Evolutionary conservation across 495 filamentous ascomycete genomes (phyloP).

Genomic region (Opeltia flavorubescens): DNA sequence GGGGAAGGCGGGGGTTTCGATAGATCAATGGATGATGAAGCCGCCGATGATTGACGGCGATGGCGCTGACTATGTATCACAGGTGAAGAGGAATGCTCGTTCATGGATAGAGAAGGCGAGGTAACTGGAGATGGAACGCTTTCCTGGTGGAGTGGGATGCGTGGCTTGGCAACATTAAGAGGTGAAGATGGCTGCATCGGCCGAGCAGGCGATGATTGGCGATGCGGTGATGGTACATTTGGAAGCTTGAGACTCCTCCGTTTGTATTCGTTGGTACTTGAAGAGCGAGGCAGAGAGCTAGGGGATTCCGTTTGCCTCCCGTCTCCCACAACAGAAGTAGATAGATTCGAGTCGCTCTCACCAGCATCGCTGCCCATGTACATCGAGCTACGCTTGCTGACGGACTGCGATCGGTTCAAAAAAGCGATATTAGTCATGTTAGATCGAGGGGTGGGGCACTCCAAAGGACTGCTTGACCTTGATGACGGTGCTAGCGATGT

Average conservation of each 20-base stretch:
- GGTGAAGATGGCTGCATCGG: slow-evolving; percentile 68
- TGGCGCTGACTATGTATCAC: slow-evolving; percentile 42
- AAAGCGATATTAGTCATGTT: slow-evolving; percentile 54
- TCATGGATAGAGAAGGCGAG: slow-evolving; percentile 69
- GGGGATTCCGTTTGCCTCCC: slow-evolving; percentile 73
- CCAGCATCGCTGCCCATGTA: slow-evolving; percentile 64
- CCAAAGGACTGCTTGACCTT: slow-evolving; percentile 78
- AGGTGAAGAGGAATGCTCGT: slow-evolving; percentile 74
- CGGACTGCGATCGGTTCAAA: slow-evolving; percentile 43
- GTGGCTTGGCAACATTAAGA: slow-evolving; percentile 71
- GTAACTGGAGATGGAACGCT: slow-evolving; percentile 71
- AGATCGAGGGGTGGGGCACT: slow-evolving; percentile 82
- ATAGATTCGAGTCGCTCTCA: slow-evolving; percentile 73
- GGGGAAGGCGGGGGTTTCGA: slow-evolving; percentile 66
- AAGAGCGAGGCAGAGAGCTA: slow-evolving; percentile 56
- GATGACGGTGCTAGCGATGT: slow-evolving; percentile 50
- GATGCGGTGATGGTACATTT: slow-evolving; percentile 57
- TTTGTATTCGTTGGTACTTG: slow-evolving; percentile 62
- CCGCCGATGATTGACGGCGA: slow-evolving; percentile 82
- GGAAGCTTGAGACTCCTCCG: slow-evolving; percentile 71
- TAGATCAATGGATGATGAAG: slow-evolving; percentile 55
- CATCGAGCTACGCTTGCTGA: slow-evolving; percentile 52
- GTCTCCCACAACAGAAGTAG: slow-evolving; percentile 61
- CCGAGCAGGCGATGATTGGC: slow-evolving; percentile 76
- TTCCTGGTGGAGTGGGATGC: slow-evolving; percentile 60